Percentiles rank a stretch among this genome's conserved stretches.
Conservation (phyloP, 257 asterid species). For the Eucommia ulmoides region DNA sequence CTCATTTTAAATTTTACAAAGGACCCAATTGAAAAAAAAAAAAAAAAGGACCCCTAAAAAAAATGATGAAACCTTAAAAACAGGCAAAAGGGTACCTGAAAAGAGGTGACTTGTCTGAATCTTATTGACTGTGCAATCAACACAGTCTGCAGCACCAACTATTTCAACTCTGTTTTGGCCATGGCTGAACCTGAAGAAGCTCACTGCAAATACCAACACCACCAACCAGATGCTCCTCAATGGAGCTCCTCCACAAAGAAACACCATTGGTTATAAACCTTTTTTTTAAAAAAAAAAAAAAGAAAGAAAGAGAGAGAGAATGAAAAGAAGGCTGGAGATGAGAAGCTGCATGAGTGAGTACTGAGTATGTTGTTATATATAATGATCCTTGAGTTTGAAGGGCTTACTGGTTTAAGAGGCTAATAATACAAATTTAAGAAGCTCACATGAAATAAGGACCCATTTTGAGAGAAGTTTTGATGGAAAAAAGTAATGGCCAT, state of each 20-base stretch:
- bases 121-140: conserved; percentile 15
- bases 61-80: too few relatives aligned
- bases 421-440: conserved; percentile 40
- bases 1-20: background rate
- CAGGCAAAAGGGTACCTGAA: conserved; percentile 13
- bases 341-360: background rate
- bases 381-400: conserved; percentile 5
- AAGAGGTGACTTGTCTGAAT: conserved; percentile 13
- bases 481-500: conserved; percentile 20
- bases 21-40: background rate
- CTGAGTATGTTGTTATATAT: conserved; percentile 4
- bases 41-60: too few relatives aligned
- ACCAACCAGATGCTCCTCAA: conserved; percentile 21
- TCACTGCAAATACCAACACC: conserved; percentile 9
- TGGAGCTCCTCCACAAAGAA: conserved; percentile 17
- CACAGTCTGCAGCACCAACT: conserved; percentile 27
- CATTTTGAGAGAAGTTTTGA: conserved; percentile 19
- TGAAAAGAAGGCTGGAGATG: background rate
- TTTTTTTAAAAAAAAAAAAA: too few relatives aligned
- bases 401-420: conserved; percentile 8
- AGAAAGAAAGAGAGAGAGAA: background rate
- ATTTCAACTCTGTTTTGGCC: conserved; percentile 16
- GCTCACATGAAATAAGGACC: conserved; percentile 76
- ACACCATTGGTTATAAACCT: too few relatives aligned
- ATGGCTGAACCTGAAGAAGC: conserved; percentile 22